phyloP scores from a whole-genome alignment of 2,329 filamentous ascomycete species.

The Fusarium sp. region DNA sequence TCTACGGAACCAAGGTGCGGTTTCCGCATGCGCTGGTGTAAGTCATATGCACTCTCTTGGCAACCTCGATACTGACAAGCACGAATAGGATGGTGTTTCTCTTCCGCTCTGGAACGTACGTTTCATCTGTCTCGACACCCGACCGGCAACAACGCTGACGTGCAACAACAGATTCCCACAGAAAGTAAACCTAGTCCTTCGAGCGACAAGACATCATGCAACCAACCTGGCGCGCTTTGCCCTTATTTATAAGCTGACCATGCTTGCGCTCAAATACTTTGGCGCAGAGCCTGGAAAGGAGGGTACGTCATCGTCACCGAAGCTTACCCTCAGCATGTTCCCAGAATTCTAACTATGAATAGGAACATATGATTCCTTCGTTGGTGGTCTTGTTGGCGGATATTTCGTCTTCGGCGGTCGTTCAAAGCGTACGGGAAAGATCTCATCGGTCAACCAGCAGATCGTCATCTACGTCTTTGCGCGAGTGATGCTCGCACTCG shows the following conservation, averaged over 20 bases:
- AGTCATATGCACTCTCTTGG: constrained; percentile 26
- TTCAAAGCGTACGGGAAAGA: constrained; percentile 70
- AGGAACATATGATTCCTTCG: constrained; percentile 83
- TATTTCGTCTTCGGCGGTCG: constrained; percentile 88
- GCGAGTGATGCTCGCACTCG: constrained; percentile 84
- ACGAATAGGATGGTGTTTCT: constrained; percentile 86
- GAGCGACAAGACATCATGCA: constrained; percentile 90
- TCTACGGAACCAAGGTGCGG: constrained; percentile 97
- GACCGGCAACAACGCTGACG: constrained; percentile 29
- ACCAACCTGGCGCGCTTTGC: constrained; percentile 93
- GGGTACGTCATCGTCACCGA: constrained; percentile 51
- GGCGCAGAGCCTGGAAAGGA: constrained; percentile 69
- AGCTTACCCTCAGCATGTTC: not conserved
- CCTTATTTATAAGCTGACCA: constrained; percentile 85
- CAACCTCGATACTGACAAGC: constrained; percentile 29
- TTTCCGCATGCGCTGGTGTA: constrained; percentile 96
- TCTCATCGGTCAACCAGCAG: constrained; percentile 89
- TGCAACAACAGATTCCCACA: constrained; percentile 67
- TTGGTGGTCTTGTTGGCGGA: constrained; percentile 88
- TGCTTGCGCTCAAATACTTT: constrained; percentile 77
- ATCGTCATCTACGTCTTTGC: constrained; percentile 99
- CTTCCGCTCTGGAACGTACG: constrained; percentile 89
- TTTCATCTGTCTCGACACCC: constrained; percentile 35
- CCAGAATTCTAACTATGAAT: not conserved
- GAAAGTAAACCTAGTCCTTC: constrained; percentile 80